Conservation (phyloP, 108 stramenopile genomes). For the Nitzschia sp. region DNA sequence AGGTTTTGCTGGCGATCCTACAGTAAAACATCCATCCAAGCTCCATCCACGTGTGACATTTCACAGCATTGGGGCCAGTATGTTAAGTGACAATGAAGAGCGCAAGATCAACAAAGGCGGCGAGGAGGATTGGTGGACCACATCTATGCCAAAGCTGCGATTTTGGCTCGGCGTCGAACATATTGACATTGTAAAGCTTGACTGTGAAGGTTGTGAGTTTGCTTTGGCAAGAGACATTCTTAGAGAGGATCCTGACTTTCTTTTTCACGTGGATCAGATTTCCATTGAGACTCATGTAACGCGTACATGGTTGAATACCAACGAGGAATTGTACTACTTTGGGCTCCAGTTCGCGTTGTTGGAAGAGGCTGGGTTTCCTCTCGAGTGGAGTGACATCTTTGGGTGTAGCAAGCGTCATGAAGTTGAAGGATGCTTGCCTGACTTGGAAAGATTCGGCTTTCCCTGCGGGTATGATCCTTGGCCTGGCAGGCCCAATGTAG, state of each 20-base stretch:
- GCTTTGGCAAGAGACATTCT: conserved; percentile 65
- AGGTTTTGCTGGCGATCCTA: conserved; percentile 70
- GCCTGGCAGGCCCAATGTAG: conserved; percentile 44
- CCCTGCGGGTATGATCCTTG: conserved; percentile 56
- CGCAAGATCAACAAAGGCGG: conserved; percentile 43
- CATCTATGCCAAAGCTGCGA: conserved; percentile 46
- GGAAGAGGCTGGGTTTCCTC: conserved; percentile 65
- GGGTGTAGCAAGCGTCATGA: conserved; percentile 58
- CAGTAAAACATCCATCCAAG: conserved; percentile 60
- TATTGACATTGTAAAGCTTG: conserved; percentile 49
- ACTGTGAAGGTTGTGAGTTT: conserved; percentile 71
- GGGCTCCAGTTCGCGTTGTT: conserved; percentile 52
- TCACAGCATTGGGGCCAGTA: conserved; percentile 59
- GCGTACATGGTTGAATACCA: conserved; percentile 57
- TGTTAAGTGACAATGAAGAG: conserved; percentile 59
- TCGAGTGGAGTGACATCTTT: conserved; percentile 43
- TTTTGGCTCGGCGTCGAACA: conserved; percentile 44
- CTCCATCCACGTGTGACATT: conserved; percentile 59
- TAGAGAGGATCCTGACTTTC: conserved; percentile 56
- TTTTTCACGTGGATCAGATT: conserved; percentile 59
- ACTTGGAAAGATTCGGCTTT: conserved; percentile 38
- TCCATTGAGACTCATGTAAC: conserved; percentile 65
- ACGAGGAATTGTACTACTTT: conserved; percentile 66
- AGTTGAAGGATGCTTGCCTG: conserved; percentile 48
- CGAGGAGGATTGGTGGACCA: conserved; percentile 52